Evolutionary conservation across 352 stramenopile genomes (phyloP).

Genomic region (Phytophthora agathidicida): DNA sequence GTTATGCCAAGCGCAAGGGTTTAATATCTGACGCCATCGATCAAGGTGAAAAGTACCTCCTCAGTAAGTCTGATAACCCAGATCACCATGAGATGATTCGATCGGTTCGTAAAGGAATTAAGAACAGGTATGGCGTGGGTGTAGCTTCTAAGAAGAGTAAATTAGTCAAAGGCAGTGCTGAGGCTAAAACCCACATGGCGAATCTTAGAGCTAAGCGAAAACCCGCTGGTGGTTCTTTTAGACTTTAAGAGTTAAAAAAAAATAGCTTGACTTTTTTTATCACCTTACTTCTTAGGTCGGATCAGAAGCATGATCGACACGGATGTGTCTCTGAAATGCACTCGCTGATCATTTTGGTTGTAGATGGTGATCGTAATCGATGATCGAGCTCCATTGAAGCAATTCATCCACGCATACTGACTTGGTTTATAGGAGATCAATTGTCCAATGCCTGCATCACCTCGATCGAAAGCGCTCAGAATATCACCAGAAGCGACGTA

Average conservation of each 20-base stretch:
- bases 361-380: slow-evolving; percentile 15
- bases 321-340: too few species aligned
- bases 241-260: slow-evolving; percentile 3
- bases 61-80: slow-evolving; percentile 8
- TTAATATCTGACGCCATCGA: slow-evolving; percentile 7
- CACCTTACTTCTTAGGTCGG: background rate
- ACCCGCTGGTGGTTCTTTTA: slow-evolving; percentile 1
- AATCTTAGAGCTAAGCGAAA: slow-evolving; percentile 2
- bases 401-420: slow-evolving; percentile 22
- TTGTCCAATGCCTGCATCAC: slow-evolving; percentile 1
- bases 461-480: too few species aligned
- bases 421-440: slow-evolving; percentile 17
- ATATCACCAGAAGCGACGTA: slow-evolving; percentile 11
- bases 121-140: slow-evolving; percentile 12
- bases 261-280: slow-evolving; percentile 8
- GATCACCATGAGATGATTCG: slow-evolving; percentile 1
- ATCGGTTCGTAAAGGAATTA: background rate
- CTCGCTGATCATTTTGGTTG: too few species aligned
- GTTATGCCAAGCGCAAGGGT: slow-evolving; percentile 18
- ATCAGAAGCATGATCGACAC: background rate
- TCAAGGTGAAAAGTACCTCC: slow-evolving; percentile 11
- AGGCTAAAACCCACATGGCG: slow-evolving; percentile 13
- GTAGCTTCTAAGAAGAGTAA: slow-evolving; percentile 8
- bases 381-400: slow-evolving; percentile 5
- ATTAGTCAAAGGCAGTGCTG: background rate